Percentiles rank a stretch among this genome's conserved stretches.
Conservation (phyloP, 1,139 yeast species). For the Pneumocystis murina region DNA sequence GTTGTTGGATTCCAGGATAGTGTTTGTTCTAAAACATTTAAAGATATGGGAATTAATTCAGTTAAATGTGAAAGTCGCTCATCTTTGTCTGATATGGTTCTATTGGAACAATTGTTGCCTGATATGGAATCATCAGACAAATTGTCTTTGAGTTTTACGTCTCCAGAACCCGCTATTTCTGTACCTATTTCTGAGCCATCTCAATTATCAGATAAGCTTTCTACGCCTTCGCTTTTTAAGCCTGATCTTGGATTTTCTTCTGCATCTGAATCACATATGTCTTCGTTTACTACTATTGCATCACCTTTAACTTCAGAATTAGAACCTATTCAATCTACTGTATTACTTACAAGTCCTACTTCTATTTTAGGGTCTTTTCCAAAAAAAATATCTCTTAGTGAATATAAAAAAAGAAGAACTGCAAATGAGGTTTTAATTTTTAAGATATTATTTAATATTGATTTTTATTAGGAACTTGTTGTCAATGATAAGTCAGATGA, state of each 20-base stretch:
- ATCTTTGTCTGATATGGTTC: not conserved
- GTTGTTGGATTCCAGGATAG: not conserved
- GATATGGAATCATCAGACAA: not conserved
- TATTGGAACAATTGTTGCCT: not conserved
- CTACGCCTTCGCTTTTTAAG: not conserved
- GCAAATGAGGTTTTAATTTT: not conserved
- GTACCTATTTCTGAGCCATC: not conserved
- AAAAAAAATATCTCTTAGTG: not conserved
- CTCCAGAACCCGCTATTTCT: not conserved
- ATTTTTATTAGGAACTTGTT: not conserved
- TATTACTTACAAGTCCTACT: not conserved
- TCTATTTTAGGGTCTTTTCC: not conserved
- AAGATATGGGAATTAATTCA: not conserved
- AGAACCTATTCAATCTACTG: not conserved
- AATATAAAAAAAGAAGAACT: not conserved
- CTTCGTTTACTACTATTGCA: not conserved
- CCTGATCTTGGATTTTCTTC: not conserved
- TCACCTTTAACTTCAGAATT: not conserved
- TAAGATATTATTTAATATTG: not conserved
- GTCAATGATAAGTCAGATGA: not conserved
- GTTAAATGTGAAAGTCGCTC: not conserved
- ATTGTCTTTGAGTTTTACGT: not conserved
- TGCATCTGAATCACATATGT: not conserved
- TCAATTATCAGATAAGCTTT: not conserved
- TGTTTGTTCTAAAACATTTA: not conserved